Base-by-base conservation (phyloP, 257 asterid genomes). In the Solanum habrochaites region DNA sequence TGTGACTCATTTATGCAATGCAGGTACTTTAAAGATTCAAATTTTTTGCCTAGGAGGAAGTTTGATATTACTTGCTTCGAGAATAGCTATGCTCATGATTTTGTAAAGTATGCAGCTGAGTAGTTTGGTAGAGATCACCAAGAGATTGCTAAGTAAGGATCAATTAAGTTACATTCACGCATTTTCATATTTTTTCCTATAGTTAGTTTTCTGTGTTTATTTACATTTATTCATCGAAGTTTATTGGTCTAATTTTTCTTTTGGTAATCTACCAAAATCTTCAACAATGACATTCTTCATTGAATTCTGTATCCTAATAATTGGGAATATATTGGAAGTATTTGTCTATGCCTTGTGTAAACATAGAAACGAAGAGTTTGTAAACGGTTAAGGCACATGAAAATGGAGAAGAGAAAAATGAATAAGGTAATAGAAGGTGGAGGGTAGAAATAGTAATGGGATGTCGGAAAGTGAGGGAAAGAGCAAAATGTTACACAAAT, bases 401-500 rank as follows among this genome's bases (percentile, higher is more conserved):
- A 6, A 52, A 18, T 52, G 62, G 62, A 52, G 62, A 52, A 52
- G 7, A 5, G 37, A 13, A 23, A 75, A 75, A 20, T 1, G 25
- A 56, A 56, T 18, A 64, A 52, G 62, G 62, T 52, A 52, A 52
- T 52, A 52, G 62, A 52, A 52, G 23, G n/a, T 52, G 74, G 71
- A 29, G 83, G 21, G n/a, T 20, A 88, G 42, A 42, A 69, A 66
- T 8, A 73, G 8, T 85, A 71, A 72, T 29, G 85, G 70, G 40
- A 78, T 11, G 69, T 66, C 6, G 43, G 82, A 8, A 47, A 85
- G 82, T 42, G 83, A 27, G 66, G 81, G 82, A 21, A 89, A 72
- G 29, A 62, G 52, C 29, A 78, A 73, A 39, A 87, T 85, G 20
- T 88, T 96, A 85, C 86, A 82, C 78, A 87, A 87, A 27, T 86